Evolutionary conservation across 495 filamentous ascomycete genomes (phyloP).

Genomic region (Annulohypoxylon bovei): DNA sequence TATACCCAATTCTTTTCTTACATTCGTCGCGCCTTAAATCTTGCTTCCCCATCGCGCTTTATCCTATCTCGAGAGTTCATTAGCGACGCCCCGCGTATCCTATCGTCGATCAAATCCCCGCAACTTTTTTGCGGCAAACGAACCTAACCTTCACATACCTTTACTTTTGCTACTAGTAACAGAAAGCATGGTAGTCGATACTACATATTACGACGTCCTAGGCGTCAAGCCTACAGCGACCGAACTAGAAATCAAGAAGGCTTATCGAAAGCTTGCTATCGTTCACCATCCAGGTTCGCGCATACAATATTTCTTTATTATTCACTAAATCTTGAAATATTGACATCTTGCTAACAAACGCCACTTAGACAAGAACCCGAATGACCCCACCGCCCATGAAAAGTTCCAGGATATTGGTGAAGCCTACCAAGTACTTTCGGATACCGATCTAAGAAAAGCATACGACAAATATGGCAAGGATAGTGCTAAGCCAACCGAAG

Average conservation of each 20-base stretch:
- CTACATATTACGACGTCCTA: slow-evolving; percentile 88
- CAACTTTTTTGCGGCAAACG: slow-evolving; percentile 21
- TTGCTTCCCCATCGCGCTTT: neutral
- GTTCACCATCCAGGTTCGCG: slow-evolving; percentile 66
- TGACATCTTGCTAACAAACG: neutral
- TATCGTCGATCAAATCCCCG: neutral
- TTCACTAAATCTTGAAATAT: neutral
- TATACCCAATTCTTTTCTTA: slow-evolving; percentile 18
- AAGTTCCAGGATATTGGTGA: slow-evolving; percentile 97
- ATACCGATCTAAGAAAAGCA: slow-evolving; percentile 82
- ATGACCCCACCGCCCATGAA: slow-evolving; percentile 91
- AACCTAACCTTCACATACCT: neutral
- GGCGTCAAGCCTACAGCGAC: slow-evolving; percentile 88
- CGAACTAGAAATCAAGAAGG: slow-evolving; percentile 98
- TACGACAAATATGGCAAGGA: slow-evolving; percentile 99
- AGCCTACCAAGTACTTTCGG: slow-evolving; percentile 96
- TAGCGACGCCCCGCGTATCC: neutral
- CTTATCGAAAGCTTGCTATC: slow-evolving; percentile 97
- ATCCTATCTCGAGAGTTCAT: neutral
- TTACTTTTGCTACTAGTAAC: neutral
- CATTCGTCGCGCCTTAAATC: neutral
- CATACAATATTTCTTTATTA: neutral
- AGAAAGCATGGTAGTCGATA: slow-evolving; percentile 80
- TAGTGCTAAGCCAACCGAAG: slow-evolving; percentile 81
- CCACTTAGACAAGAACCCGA: slow-evolving; percentile 92